Evolutionary conservation across 2,329 filamentous ascomycete species (phyloP).

Genomic region (Fusarium sp.): DNA sequence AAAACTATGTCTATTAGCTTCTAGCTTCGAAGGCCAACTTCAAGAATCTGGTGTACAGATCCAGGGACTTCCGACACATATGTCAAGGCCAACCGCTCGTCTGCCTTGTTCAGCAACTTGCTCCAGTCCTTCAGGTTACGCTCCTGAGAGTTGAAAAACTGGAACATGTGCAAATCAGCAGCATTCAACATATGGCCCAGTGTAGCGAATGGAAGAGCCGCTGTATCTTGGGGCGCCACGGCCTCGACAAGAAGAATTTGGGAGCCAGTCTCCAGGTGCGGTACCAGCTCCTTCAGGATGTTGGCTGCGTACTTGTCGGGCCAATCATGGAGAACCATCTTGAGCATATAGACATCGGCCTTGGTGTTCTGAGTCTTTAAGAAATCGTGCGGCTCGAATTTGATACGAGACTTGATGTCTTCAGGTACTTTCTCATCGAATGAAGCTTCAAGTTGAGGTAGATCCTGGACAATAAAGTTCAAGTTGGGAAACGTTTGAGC

Average conservation of each 20-base stretch:
- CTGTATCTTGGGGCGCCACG: slow-evolving; percentile 42
- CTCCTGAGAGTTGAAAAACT: slow-evolving; percentile 54
- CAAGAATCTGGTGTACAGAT: slow-evolving; percentile 9
- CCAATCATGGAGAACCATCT: slow-evolving; percentile 66
- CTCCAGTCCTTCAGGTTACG: slow-evolving; percentile 22
- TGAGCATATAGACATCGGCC: slow-evolving; percentile 63
- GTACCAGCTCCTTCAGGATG: slow-evolving; percentile 55
- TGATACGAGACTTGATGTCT: slow-evolving; percentile 47
- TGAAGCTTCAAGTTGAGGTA: slow-evolving; percentile 49
- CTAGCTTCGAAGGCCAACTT: background rate
- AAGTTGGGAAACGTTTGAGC: slow-evolving; percentile 39
- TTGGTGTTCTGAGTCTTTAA: slow-evolving; percentile 50
- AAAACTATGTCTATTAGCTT: background rate
- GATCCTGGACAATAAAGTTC: slow-evolving; percentile 62
- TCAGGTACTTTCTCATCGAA: slow-evolving; percentile 2
- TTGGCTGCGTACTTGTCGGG: slow-evolving; percentile 55
- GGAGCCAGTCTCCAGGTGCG: slow-evolving; percentile 57
- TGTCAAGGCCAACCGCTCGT: slow-evolving; percentile 27
- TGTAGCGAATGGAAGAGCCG: slow-evolving; percentile 20
- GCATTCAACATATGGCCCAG: slow-evolving; percentile 6
- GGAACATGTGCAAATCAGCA: slow-evolving; percentile 58
- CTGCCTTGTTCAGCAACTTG: slow-evolving; percentile 10
- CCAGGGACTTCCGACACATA: slow-evolving; percentile 2
- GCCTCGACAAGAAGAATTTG: slow-evolving; percentile 52
- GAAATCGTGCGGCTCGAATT: slow-evolving; percentile 52